These are phyloP conservation scores for Heracleum sosnowskyi DNA, from an alignment of 129 eudicot species.

Conservation along the genomic window DNA sequence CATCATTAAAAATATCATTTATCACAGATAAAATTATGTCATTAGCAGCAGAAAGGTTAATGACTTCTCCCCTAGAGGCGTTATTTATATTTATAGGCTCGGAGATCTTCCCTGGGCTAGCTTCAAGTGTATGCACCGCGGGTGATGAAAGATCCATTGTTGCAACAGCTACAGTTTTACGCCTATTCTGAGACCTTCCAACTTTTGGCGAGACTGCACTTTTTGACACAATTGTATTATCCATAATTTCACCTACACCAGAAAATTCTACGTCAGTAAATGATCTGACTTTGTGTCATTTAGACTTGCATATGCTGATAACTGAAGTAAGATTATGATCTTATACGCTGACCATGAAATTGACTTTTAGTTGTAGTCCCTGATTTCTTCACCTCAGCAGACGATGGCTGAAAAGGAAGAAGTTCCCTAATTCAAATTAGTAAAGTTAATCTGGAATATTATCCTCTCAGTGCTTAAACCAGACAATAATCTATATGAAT, in stretches of 20 bases:
- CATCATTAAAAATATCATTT: slow-evolving; percentile 16
- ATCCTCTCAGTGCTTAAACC: neutral
- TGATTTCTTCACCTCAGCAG: slow-evolving; percentile 27
- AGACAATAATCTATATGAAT: neutral
- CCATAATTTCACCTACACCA: slow-evolving; percentile 15
- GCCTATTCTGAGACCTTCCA: slow-evolving; percentile 16
- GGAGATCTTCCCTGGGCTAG: neutral
- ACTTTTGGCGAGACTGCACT: slow-evolving; percentile 1
- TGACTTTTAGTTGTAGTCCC: slow-evolving; percentile 16
- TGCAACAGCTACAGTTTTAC: neutral
- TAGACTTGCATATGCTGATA: neutral
- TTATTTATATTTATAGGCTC: slow-evolving; percentile 14
- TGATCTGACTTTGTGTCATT: neutral
- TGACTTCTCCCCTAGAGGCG: neutral
- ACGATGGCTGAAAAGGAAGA: slow-evolving; percentile 24
- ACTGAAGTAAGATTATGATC: neutral
- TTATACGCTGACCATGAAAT: slow-evolving; percentile 23
- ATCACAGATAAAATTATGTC: slow-evolving; percentile 13
- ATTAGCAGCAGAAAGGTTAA: slow-evolving; percentile 8
- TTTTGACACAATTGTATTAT: slow-evolving; percentile 1
- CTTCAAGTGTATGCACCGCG: neutral
- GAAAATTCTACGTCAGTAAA: neutral
- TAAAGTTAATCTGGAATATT: neutral
- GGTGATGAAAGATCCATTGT: neutral
- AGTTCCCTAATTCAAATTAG: neutral